phyloP scores from a whole-genome alignment of 345 rosid genomes.

The Eucalyptus paniculata region DNA sequence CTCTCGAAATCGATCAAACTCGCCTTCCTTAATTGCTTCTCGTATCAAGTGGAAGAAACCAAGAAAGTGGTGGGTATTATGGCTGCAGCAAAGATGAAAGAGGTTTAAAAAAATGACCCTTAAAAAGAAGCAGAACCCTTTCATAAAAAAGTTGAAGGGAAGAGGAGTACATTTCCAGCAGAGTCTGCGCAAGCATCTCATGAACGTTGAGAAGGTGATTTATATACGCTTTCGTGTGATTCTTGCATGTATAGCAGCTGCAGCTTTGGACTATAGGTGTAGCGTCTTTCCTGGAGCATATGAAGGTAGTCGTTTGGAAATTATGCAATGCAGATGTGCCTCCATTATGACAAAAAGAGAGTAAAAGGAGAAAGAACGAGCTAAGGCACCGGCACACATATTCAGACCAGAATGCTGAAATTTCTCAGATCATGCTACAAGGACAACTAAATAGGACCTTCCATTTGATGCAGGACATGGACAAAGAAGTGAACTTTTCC shows the following conservation, averaged over 20 bases:
- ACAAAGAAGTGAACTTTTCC: neutral
- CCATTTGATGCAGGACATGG: neutral
- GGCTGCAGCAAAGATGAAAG: constrained; percentile 24
- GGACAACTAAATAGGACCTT: neutral
- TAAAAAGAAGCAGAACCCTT: neutral
- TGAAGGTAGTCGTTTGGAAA: neutral
- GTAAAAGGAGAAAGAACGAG: neutral
- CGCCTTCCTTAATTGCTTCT: constrained; percentile 43
- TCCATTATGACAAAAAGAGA: neutral
- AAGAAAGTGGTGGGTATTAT: constrained; percentile 64
- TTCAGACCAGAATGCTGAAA: neutral
- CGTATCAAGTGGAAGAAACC: constrained; percentile 46
- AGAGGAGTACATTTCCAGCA: constrained; percentile 47
- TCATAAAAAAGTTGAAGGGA: neutral
- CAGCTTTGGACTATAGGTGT: constrained; percentile 41
- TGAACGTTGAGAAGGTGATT: constrained; percentile 70
- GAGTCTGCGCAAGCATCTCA: constrained; percentile 71
- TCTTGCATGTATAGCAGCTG: constrained; percentile 56
- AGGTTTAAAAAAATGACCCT: neutral
- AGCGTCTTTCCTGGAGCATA: constrained; percentile 41
- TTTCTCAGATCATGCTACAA: neutral
- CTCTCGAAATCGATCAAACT: constrained; percentile 30
- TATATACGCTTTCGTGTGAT: constrained; percentile 67
- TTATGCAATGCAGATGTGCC: neutral
- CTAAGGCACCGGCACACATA: neutral